Evolutionary conservation across 2,329 filamentous ascomycete genomes (phyloP), one percentile per base, ranked within the genome.

Genomic region (Ophiostoma novo-ulmi): DNA sequence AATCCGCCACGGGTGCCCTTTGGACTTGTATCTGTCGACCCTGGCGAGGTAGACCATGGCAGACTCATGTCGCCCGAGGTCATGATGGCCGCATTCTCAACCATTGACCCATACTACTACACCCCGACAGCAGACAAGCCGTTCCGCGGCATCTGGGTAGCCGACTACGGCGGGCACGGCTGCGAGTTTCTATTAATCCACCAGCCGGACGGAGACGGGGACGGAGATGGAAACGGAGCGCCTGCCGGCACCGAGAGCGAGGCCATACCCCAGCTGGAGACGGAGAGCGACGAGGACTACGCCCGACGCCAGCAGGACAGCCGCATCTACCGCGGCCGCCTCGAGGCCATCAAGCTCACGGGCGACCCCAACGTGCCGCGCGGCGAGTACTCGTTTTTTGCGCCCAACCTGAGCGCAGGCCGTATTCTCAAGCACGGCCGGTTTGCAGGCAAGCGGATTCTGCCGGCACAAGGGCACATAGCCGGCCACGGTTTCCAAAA

Each of bases 91-190:
- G 92, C 91, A 0, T 90, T 86, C 73, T 82, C 87, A 8, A 96
- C 93, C 0, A 82, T 98, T 1, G 88, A 93, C 63, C 86, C 88
- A 3, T 81, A 81, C 2, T 80, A 90, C n/a, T 97, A 97, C 77
- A 95, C 88, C 0, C 93, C 94, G 0, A 97, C 93, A 0, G 78
- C 81, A 11, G 84, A 89, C 70, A 94, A 93, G 77, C 94, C 93
- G 0, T 97, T 89, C 82, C 88, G 93, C 73, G 94, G 94, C 0
- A 92, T 99, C 39, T 98, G 92, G 91, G 90, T 93, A 20, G 94
- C 94, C 0, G 94, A 97, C 78, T 97, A 97, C 76, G 90, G 88
- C 36, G 88, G 87, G 0, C 94, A 98, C 75, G 93, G 94, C 0
- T 94, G 91, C 78, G 94, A 98, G 78, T 97, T 97, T 70, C 77